Conservation (phyloP, 1,139 yeast genomes). For the Blastobotrys elegans region DNA sequence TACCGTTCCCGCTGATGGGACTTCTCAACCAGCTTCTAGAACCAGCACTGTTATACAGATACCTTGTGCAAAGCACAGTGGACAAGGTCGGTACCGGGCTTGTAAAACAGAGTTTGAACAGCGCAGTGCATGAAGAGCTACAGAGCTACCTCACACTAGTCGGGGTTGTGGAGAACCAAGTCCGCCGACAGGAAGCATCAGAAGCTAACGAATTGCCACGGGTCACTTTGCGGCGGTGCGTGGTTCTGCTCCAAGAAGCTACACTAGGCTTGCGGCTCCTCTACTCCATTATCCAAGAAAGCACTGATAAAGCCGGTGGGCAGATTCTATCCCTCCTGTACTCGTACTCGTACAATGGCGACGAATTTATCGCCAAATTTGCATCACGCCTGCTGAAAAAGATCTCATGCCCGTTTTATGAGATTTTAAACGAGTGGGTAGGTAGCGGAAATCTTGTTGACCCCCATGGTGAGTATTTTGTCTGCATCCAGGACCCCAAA, state of each 20-base stretch:
- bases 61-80: conserved; percentile 26
- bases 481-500: conserved; percentile 30
- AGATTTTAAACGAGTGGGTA: conserved; percentile 62
- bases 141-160: conserved; percentile 51
- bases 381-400: conserved; percentile 45
- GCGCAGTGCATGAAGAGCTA: conserved; percentile 52
- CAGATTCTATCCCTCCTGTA: conserved; percentile 53
- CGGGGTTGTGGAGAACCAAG: conserved; percentile 45
- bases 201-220: conserved; percentile 3
- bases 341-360: conserved; percentile 59
- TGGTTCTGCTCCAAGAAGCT: conserved; percentile 47
- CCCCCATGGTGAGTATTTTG: conserved; percentile 64
- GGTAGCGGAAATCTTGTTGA: conserved; percentile 58
- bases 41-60: conserved; percentile 62
- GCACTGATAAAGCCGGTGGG: conserved; percentile 44
- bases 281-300: conserved; percentile 36
- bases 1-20: conserved; percentile 57
- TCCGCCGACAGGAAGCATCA: conserved; percentile 22
- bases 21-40: conserved; percentile 59
- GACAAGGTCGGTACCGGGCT: conserved; percentile 36
- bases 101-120: conserved; percentile 57
- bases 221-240: conserved; percentile 39
- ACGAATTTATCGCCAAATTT: conserved; percentile 43
- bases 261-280: conserved; percentile 55
- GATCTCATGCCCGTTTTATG: conserved; percentile 58